phyloP scores from a whole-genome alignment of 345 rosid species.

The Salix koriyanagi region DNA sequence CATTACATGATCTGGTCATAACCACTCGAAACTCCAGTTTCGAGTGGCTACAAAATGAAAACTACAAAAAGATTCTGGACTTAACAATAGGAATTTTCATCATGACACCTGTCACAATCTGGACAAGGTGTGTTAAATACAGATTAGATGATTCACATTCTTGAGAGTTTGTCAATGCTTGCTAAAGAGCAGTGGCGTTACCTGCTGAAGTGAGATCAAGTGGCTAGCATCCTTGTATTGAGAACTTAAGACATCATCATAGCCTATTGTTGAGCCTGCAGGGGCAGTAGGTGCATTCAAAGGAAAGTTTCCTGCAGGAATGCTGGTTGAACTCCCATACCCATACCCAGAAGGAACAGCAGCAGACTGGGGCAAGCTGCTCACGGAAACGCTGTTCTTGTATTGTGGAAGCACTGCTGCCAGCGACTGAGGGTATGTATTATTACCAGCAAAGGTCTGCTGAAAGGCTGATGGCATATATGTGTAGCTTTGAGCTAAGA shows the following conservation, averaged over 20 bases:
- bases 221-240: slow-evolving; percentile 81
- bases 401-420: slow-evolving; percentile 87
- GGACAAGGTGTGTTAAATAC: neutral
- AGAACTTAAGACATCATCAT: slow-evolving; percentile 70
- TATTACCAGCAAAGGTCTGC: slow-evolving; percentile 78
- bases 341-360: slow-evolving; percentile 83
- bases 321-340: slow-evolving; percentile 64
- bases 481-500: slow-evolving; percentile 84
- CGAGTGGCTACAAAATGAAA: neutral
- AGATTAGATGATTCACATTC: neutral
- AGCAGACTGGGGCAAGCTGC: slow-evolving; percentile 84
- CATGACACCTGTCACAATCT: neutral
- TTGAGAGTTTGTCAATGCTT: neutral
- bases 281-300: slow-evolving; percentile 61
- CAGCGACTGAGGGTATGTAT: slow-evolving; percentile 76
- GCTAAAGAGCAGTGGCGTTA: slow-evolving; percentile 12
- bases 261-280: slow-evolving; percentile 56
- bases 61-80: neutral
- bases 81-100: neutral
- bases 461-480: slow-evolving; percentile 92
- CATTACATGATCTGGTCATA: neutral
- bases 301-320: slow-evolving; percentile 71
- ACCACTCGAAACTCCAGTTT: neutral
- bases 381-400: slow-evolving; percentile 69
- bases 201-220: slow-evolving; percentile 78